Evolutionary conservation across 1,284 basidiomycete genomes (phyloP), one percentile per base, ranked within the genome.

Genomic region (Ganoderma boninense): DNA sequence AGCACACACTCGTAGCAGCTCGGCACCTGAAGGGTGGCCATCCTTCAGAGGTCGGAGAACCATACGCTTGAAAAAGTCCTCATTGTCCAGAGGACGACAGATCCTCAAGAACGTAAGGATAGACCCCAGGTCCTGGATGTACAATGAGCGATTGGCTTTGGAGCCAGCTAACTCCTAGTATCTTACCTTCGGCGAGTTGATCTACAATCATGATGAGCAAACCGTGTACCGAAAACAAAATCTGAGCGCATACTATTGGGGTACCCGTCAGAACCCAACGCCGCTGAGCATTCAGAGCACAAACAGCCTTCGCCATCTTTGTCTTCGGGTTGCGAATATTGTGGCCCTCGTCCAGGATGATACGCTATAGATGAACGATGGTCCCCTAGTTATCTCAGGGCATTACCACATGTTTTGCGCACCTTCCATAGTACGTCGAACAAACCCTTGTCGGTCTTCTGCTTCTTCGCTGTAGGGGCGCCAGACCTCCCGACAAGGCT

Each of bases 271-370:
- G 82, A 7, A 91, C 86, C 94, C 95, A 95, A 69, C 94, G 90
- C 66, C 92, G 87, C 73, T 97, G 89, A 0, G 93, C 94, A 29
- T 83, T 80, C 23, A 97, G 82, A 7, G 82, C 89, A 69, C 84
- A 90, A 14, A 92, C 91, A 0, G 92, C 92, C 74, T 88, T 86
- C 0, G 93, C 89, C 89, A 94, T 94, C 82, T 95, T 95, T 0
- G 96, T 95, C 78, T 87, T 92, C 0, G 93, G 89, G 77, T 97
- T 97, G 67, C 95, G 90, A 72, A 97, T 92, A 23, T 81, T 90
- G 77, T 97, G 96, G 0, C 94, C 96, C 81, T 97, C 96, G 73
- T 97, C 96, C 2, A 97, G 84, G 42, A 97, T 89, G 46, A 97
- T 80, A 70, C 96, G 86, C 90, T 93, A 71, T 4, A 26, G 2